phyloP scores from a whole-genome alignment of 2,329 filamentous ascomycete genomes.

The Botrytis porri region DNA sequence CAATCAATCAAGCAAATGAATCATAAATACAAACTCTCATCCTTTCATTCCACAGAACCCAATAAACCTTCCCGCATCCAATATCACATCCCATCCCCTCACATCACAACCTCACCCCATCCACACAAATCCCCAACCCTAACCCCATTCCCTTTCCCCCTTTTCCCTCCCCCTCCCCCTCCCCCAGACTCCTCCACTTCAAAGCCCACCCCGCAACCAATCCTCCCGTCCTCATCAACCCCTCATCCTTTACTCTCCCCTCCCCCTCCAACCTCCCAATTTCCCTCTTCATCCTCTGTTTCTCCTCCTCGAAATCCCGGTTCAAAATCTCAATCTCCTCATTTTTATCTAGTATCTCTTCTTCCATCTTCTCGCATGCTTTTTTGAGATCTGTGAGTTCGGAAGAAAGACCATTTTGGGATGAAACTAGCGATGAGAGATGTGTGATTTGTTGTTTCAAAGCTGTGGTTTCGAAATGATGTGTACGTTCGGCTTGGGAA shows the following conservation, averaged over 20 bases:
- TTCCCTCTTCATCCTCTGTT: accelerated
- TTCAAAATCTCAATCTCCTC: neutral
- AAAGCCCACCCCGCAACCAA: neutral
- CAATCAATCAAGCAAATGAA: too few relatives aligned
- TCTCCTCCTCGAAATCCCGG: neutral
- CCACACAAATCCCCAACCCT: neutral
- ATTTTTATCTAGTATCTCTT: neutral
- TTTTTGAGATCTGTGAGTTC: accelerated
- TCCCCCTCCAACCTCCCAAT: neutral
- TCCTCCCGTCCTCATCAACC: neutral
- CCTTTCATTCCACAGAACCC: too few relatives aligned
- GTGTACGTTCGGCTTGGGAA: neutral
- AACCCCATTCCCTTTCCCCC: neutral
- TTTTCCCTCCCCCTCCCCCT: neutral
- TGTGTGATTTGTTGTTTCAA: neutral
- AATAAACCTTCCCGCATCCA: too few relatives aligned
- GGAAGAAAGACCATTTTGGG: accelerated
- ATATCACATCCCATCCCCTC: too few relatives aligned
- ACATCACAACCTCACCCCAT: neutral
- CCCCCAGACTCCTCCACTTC: neutral
- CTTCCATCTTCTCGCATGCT: neutral
- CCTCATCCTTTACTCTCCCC: neutral
- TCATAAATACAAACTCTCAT: too few relatives aligned
- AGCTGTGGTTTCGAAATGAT: accelerated
- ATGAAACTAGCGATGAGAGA: too few relatives aligned